Conservation (phyloP, 2,329 filamentous ascomycete species). For the Colletotrichum kahawae region DNA sequence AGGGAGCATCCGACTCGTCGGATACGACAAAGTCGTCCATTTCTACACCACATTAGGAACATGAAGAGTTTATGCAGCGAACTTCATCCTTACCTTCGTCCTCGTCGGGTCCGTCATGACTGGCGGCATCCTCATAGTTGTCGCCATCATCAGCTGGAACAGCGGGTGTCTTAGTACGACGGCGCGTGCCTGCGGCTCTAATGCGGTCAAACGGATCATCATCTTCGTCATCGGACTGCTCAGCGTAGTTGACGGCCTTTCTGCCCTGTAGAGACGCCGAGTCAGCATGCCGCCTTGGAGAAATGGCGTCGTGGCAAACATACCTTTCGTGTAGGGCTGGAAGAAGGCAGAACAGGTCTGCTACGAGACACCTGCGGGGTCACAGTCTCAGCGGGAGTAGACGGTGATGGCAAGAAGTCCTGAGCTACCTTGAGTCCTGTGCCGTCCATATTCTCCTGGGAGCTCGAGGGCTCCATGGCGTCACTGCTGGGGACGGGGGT, state of each 20-base stretch:
- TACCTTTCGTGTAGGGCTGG: constrained; percentile 83
- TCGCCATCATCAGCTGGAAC: constrained; percentile 69
- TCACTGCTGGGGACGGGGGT: constrained; percentile 87
- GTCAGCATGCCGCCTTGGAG: not conserved
- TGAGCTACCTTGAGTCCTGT: constrained; percentile 55
- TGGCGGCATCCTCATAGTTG: constrained; percentile 74
- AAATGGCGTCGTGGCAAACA: not conserved
- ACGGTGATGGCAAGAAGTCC: constrained; percentile 50
- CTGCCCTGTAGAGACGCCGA: constrained; percentile 42
- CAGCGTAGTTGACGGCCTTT: constrained; percentile 77
- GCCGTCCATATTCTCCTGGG: constrained; percentile 66
- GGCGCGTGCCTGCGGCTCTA: constrained; percentile 42
- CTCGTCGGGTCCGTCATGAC: constrained; percentile 63
- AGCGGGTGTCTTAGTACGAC: constrained; percentile 55
- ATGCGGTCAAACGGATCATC: constrained; percentile 70
- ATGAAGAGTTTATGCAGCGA: not conserved
- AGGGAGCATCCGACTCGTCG: constrained; percentile 79
- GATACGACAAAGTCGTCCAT: constrained; percentile 88
- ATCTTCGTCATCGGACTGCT: constrained; percentile 82
- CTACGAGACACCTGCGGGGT: constrained; percentile 45
- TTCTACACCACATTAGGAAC: constrained; percentile 43
- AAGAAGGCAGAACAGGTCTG: constrained; percentile 53
- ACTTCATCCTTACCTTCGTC: constrained; percentile 57
- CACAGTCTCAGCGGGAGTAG: constrained; percentile 45
- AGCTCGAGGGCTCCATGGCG: constrained; percentile 68